These are phyloP conservation scores for Thalassiosira livingstoniorum DNA, from an alignment of 352 stramenopile genomes.

Conservation along the genomic window DNA sequence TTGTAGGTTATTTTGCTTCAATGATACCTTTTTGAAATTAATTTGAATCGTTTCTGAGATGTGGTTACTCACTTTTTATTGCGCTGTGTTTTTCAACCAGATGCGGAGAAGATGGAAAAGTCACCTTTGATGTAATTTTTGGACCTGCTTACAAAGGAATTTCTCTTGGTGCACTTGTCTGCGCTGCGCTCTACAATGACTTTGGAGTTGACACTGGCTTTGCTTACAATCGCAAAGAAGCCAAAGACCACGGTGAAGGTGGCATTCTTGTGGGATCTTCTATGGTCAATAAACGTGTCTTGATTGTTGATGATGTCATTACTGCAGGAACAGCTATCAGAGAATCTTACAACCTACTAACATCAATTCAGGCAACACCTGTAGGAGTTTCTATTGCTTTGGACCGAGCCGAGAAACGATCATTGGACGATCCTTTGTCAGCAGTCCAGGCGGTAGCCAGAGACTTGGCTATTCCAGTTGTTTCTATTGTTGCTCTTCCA, in stretches of 20 bases:
- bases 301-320: slow-evolving; percentile 99
- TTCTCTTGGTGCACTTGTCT: slow-evolving; percentile 94
- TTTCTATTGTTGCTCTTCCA: slow-evolving; percentile 94
- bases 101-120: slow-evolving; percentile 65
- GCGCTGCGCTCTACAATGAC: slow-evolving; percentile 90
- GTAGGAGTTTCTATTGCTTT: slow-evolving; percentile 97
- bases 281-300: slow-evolving; percentile 94
- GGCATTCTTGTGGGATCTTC: slow-evolving; percentile 95
- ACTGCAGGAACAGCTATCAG: slow-evolving; percentile 98
- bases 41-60: slow-evolving; percentile 4
- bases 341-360: slow-evolving; percentile 91
- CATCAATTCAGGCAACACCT: slow-evolving; percentile 91
- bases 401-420: slow-evolving; percentile 97
- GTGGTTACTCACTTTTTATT: slow-evolving; percentile 27
- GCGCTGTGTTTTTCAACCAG: slow-evolving; percentile 33
- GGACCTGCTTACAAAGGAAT: slow-evolving; percentile 99
- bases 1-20: slow-evolving; percentile 69
- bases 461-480: slow-evolving; percentile 91
- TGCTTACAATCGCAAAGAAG: slow-evolving; percentile 99
- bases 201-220: slow-evolving; percentile 94
- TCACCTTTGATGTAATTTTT: slow-evolving; percentile 99
- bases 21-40: slow-evolving; percentile 12
- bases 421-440: slow-evolving; percentile 91
- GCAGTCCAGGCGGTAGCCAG: slow-evolving; percentile 93
- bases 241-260: slow-evolving; percentile 99